Evolutionary conservation across 2,329 filamentous ascomycete species (phyloP).

Genomic region (Gnomoniopsis sp.): DNA sequence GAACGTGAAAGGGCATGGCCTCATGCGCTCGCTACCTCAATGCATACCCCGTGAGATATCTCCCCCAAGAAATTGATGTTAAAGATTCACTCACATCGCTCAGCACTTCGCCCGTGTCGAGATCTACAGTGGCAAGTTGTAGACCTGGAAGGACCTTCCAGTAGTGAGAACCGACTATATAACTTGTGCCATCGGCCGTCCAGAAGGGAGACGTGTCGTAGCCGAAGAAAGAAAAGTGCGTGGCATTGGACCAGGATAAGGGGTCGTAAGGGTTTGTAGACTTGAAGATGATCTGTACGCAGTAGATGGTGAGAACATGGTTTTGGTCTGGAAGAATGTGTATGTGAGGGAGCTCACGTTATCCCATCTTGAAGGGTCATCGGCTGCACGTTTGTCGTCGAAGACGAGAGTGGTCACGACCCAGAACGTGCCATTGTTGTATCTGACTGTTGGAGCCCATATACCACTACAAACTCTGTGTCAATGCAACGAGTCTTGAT

Average conservation of each 20-base stretch:
- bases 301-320: neutral
- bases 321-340: neutral
- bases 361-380: slow-evolving; percentile 33
- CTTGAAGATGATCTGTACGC: slow-evolving; percentile 39
- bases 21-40: no score
- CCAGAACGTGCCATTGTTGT: slow-evolving; percentile 28
- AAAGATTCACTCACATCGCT: slow-evolving; percentile 22
- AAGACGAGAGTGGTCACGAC: slow-evolving; percentile 29
- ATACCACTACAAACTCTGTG: slow-evolving; percentile 25
- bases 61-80: no score
- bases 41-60: no score
- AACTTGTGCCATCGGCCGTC: slow-evolving; percentile 52
- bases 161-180: slow-evolving; percentile 41
- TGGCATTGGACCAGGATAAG: slow-evolving; percentile 43
- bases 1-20: no score
- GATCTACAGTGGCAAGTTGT: slow-evolving; percentile 34
- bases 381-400: slow-evolving; percentile 32
- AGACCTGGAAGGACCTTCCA: slow-evolving; percentile 38
- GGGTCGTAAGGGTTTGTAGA: slow-evolving; percentile 39
- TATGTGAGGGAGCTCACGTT: slow-evolving; percentile 24
- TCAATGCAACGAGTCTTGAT: neutral
- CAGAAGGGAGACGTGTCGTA: slow-evolving; percentile 55
- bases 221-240: slow-evolving; percentile 45
- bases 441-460: slow-evolving; percentile 30
- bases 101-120: slow-evolving; percentile 35